Evolutionary conservation across 2,329 filamentous ascomycete genomes (phyloP).

Genomic region (Aspergillus aculeatus): DNA sequence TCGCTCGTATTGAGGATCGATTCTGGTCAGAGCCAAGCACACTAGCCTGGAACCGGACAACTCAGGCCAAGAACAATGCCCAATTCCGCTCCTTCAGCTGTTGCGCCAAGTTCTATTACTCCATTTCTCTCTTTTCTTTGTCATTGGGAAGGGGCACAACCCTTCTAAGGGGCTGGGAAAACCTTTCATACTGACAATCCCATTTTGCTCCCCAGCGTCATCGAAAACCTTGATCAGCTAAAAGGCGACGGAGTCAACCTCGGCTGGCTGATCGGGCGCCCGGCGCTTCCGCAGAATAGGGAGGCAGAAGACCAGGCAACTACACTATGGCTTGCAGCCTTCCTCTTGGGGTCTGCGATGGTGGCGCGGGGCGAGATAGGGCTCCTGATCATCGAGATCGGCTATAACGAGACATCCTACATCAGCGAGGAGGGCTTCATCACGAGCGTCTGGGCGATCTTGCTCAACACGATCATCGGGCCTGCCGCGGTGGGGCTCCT

Average conservation of each 20-base stretch:
- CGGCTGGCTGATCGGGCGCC: constrained; percentile 37
- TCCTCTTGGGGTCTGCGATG: constrained; percentile 34
- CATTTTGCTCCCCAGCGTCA: constrained; percentile 26
- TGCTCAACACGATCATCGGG: constrained; percentile 34
- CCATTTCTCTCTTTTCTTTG: too few species aligned
- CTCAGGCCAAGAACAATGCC: too few species aligned
- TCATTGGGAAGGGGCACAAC: too few species aligned
- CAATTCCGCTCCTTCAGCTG: too few species aligned
- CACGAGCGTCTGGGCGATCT: constrained; percentile 33
- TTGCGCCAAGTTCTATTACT: too few species aligned
- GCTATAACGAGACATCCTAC: constrained; percentile 31
- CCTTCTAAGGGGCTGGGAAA: background rate
- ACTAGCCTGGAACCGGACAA: too few species aligned
- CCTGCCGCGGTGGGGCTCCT: constrained; percentile 29
- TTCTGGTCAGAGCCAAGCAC: too few species aligned
- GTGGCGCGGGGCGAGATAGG: constrained; percentile 36
- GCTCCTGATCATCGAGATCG: constrained; percentile 33
- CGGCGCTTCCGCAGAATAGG: too few species aligned
- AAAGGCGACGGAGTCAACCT: constrained; percentile 26
- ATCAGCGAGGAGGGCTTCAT: constrained; percentile 39
- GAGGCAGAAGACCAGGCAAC: too few species aligned
- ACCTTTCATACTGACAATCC: background rate
- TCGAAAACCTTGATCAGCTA: constrained; percentile 29
- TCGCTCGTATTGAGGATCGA: too few species aligned
- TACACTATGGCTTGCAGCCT: constrained; percentile 19